Conservation (phyloP, 306 rosid genomes). For the Malus sieversii region DNA sequence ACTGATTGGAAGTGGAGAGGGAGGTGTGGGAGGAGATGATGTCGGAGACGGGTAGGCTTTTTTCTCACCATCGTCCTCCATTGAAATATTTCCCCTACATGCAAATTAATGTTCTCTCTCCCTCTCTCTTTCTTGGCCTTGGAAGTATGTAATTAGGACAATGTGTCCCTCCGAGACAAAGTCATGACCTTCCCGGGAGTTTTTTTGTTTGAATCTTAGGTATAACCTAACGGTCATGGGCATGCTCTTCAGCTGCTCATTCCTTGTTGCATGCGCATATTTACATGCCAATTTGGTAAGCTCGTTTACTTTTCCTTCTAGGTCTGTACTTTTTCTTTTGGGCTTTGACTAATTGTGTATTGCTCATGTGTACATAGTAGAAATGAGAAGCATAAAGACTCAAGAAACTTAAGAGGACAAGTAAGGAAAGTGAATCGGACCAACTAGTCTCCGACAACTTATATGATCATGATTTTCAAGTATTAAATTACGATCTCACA, state of each 20-base stretch:
- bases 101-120: slow-evolving; percentile 2
- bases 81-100: neutral
- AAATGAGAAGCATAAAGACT: too few relatives aligned
- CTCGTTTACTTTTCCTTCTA: neutral
- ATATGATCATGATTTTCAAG: too few relatives aligned
- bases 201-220: slow-evolving; percentile 22
- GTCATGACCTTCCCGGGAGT: slow-evolving; percentile 23
- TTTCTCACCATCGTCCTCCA: slow-evolving; percentile 23
- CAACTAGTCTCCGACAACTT: too few relatives aligned
- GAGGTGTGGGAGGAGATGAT: slow-evolving; percentile 82
- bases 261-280: neutral
- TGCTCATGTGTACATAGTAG: neutral
- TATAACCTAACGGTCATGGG: slow-evolving; percentile 51
- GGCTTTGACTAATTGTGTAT: neutral
- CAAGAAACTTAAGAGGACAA: too few relatives aligned
- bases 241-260: neutral
- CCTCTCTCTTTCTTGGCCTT: neutral
- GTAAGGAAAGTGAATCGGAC: too few relatives aligned
- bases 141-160: neutral
- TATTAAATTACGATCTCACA: too few relatives aligned
- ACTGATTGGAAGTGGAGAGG: slow-evolving; percentile 75
- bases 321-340: neutral
- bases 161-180: neutral
- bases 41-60: slow-evolving; percentile 34
- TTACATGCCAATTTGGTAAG: neutral